Evolutionary conservation across 2,329 filamentous ascomycete genomes (phyloP), one percentile per base, ranked within the genome.

Genomic region (Aspergillus clavatus): DNA sequence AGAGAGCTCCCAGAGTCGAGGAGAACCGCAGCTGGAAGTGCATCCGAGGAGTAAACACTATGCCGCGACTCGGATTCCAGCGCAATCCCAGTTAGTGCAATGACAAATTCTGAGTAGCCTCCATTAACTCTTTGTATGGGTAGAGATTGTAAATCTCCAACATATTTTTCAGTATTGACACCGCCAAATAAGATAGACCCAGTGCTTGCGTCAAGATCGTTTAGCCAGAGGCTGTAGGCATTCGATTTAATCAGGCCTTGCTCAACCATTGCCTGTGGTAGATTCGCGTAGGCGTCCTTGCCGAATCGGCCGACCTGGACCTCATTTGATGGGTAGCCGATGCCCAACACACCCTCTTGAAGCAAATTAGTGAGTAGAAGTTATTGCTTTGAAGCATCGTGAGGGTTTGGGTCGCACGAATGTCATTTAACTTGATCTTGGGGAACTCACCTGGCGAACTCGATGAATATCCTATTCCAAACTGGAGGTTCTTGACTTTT

Each of bases 251-350:
- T 87, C 40, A 76, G 43, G 6, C 80, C 81, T 3, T 78, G 72
- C 23, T 78, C 66, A 1, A 79, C 79, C 71, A 90, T 72, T 48
- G 79, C 79, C 33, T 78, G 75, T 1, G 86, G 86, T 5, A 90
- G 71, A 62, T 89, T 90, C 35, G 80, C 67, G 66, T 90, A 90
- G 0, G 78, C 46, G 3, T 68, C 46, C 46, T 72, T 66, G 5
- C 76, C 58, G 41, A 60, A 58, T 73, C 77, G 51, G 41, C 76
- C 76, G 37, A 86, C 59, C 35, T 60, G 54, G n/a, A 59, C 60
- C 68, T 96, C 90, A 63, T 94, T 93, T 52, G 76, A 65, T 0
- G 77, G 63, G 63, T 95, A 96, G 5, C 90, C 90, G 50, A 97
- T 85, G 14, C 90, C 90, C 16, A 96, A 67, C 33, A 97, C 88